Conservation (phyloP, 306 rosid genomes). For the Casuarina cunninghamiana region DNA sequence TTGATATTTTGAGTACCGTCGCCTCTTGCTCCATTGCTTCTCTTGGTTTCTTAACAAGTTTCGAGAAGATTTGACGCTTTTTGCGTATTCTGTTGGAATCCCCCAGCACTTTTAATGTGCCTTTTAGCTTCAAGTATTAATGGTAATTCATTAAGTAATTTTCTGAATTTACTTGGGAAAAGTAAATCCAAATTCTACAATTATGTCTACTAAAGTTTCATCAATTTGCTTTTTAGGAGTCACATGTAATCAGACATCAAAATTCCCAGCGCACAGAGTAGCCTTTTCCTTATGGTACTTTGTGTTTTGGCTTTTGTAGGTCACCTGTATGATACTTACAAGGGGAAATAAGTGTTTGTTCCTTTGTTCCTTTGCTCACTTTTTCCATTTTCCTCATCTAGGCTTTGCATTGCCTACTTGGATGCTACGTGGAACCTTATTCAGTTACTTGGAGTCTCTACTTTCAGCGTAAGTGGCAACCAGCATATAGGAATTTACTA, state of each 20-base stretch:
- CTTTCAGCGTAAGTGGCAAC: constrained; percentile 61
- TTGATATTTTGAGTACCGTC: neutral
- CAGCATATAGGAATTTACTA: constrained; percentile 1
- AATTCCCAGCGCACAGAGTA: neutral
- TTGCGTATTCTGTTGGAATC: neutral
- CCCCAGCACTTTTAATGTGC: neutral
- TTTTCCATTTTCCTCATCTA: constrained; percentile 28
- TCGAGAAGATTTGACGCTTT: neutral
- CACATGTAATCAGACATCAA: neutral
- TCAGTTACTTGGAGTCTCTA: constrained; percentile 51
- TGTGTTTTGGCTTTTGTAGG: constrained; percentile 1
- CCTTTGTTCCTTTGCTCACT: neutral
- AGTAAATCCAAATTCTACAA: neutral
- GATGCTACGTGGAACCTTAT: constrained; percentile 70
- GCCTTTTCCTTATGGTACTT: neutral
- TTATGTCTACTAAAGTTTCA: neutral
- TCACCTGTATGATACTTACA: constrained; percentile 22
- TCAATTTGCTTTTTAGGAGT: neutral
- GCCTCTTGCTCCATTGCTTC: neutral
- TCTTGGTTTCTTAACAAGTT: neutral
- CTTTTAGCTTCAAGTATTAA: constrained; percentile 2
- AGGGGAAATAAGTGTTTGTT: neutral
- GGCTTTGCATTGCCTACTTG: constrained; percentile 61
- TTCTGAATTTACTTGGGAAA: neutral
- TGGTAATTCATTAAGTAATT: neutral